Evolutionary conservation across 768 basidiomycete genomes (phyloP), one percentile per base, ranked within the genome.

Genomic region (Sarcodon aspratus): DNA sequence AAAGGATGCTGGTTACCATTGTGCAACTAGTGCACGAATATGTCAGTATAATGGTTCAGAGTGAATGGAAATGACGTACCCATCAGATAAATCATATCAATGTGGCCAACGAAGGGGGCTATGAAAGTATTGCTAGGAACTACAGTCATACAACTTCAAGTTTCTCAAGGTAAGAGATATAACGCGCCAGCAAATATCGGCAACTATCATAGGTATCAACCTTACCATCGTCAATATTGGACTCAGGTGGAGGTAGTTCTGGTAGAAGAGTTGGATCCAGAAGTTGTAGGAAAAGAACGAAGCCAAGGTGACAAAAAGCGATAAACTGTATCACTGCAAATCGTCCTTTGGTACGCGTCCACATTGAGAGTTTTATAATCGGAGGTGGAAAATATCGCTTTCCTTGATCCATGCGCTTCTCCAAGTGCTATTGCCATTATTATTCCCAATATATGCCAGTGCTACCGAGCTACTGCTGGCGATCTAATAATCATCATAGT

Each of bases 201-300:
- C 73, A n/a, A 88, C 57, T 31, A 76, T 74, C 82, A 85, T 85
- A 0, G 88, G 87, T 1, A 88, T 50, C 45, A 89, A 63, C 2
- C 84, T 75, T 18, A 84, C 52, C 61, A 85, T 83, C 0, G 82
- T 76, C 10, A 68, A 64, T 12, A 90, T 64, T 0, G 85, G 79
- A 0, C 63, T 69, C 5, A 79, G 69, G 0, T 64, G 55, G 11
- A 70, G 54, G 58, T 80, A 90, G 44, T 76, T 70, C 56, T 90
- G 85, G 59, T 86, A 90, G 57, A 79, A 88, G 6, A 88, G 58
- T 78, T 86, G 71, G 15, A 62, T 61, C 74, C 74, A 78, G 57
- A 78, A 76, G 2, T 59, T 58, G 74, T 76, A 85, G 12, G 65
- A 59, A 7, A 72, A 55, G 65, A 84, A 84, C 3, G 71, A 64